These are phyloP conservation scores for Nannizziopsis barbatae DNA, from an alignment of 2,329 filamentous ascomycete genomes.

Conservation along the genomic window DNA sequence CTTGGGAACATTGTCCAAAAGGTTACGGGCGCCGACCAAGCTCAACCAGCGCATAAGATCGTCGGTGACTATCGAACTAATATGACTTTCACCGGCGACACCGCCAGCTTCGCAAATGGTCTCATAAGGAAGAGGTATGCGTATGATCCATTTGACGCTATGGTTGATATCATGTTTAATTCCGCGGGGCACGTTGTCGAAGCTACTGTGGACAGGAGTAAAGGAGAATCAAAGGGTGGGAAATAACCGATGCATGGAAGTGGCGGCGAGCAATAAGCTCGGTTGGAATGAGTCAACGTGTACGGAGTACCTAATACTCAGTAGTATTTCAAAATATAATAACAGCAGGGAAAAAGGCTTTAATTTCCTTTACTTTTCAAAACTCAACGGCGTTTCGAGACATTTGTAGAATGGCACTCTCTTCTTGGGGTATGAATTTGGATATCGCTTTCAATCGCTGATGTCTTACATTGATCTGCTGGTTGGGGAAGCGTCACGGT, in stretches of 20 bases:
- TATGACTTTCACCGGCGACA: slow-evolving; percentile 1
- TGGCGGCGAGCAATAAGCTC: not conserved
- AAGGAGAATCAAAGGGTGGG: not conserved
- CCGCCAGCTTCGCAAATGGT: not conserved
- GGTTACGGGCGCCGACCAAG: not conserved
- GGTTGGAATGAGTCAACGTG: not conserved
- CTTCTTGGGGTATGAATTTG: no score
- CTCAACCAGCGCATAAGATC: not conserved
- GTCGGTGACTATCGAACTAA: slow-evolving; percentile 2
- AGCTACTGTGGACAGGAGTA: not conserved
- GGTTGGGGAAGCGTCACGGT: not conserved
- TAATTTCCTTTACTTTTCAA: no score
- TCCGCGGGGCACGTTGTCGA: not conserved
- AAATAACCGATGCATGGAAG: not conserved
- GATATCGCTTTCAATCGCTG: no score
- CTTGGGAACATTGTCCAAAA: slow-evolving; percentile 4
- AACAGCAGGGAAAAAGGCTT: no score
- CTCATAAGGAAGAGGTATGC: not conserved
- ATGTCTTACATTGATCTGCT: not conserved
- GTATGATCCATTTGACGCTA: not conserved
- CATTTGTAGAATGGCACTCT: no score
- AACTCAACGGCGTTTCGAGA: no score
- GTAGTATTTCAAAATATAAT: no score
- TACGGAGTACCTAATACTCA: no score
- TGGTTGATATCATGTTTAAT: not conserved